Evolutionary conservation across 345 rosid species (phyloP), one percentile per base, ranked within the genome.

Genomic region (Gossypium rotundifolium): DNA sequence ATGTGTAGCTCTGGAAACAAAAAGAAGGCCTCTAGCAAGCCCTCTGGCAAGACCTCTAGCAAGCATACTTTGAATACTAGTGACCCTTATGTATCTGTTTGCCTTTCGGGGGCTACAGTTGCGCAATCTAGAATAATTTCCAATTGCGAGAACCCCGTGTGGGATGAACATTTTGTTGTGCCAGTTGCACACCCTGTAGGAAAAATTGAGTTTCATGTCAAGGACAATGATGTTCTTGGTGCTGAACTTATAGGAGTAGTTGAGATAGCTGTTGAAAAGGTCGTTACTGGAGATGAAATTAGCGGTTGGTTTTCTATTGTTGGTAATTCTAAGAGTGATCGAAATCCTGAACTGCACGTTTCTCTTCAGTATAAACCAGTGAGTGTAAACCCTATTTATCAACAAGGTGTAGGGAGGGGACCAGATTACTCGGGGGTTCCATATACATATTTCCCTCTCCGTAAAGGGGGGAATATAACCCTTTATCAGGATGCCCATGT

Each of bases 401-500:
- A 66, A 74, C 66, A 84, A 51, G 92, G 91, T 33, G 83, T 87
- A 45, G 91, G 93, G 61, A 65, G 62, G 12, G 89, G 93, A 65
- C 91, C 93, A 13, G 82, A 87, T 71, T 80, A 76, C 46, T 25
- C 2, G 2, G 95, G 95, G 40, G 88, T 90, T 25, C 89, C 88
- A 0, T 72, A 80, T 71, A 83, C 94, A 17, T 88, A 90, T 68
- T 88, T 90, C 70, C 92, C 91, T 0, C 87, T 87, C 9, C 84
- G 86, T 10, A 87, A 77, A 76, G 94, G 90, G 38, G 90, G 92
- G 53, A 57, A 23, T 23, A 67, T 90, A 55, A 90, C 92, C n/a
- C 87, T 87, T 23, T 88, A 90, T 77, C 92, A 88, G 74, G 94
- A 88, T 78, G 94, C 94, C 55, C 94, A 90, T 59, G 81, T 88